A percentile compares a stretch with the other conserved stretches of the same genome.
Conservation (phyloP, 129 eudicot genomes). For the Gnaphalium uliginosum region DNA sequence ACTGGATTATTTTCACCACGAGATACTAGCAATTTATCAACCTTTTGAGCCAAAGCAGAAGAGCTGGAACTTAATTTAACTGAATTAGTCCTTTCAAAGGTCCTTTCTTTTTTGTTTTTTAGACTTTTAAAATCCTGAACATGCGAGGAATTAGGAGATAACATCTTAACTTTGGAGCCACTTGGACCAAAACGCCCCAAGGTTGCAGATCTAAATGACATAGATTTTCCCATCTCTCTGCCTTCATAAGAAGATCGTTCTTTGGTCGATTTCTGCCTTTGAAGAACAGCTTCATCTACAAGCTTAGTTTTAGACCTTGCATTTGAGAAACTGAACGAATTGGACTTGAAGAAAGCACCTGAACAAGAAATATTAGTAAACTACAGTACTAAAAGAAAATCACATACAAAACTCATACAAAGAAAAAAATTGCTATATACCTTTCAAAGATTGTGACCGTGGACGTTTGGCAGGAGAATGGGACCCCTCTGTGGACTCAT, state of each 20-base stretch:
- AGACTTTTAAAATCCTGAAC: conserved; percentile 52
- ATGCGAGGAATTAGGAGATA: conserved; percentile 59
- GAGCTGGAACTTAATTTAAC: conserved; percentile 47
- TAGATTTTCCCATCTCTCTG: conserved; percentile 66
- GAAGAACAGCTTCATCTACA: conserved; percentile 70
- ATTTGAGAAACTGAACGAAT: conserved; percentile 63
- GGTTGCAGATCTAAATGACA: conserved; percentile 62
- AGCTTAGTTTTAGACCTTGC: conserved; percentile 62
- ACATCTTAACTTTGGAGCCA: conserved; percentile 79
- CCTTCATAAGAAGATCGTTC: conserved; percentile 52
- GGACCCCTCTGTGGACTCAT: conserved; percentile 43
- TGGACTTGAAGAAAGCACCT: conserved; percentile 79
- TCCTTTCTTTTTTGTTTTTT: conserved; percentile 57
- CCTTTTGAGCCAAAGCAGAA: conserved; percentile 43
- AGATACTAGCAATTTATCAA: conserved; percentile 43
- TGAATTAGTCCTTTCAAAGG: conserved; percentile 68
- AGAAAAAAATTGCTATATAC: conserved; percentile 21
- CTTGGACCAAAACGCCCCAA: conserved; percentile 43
- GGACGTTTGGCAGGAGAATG: conserved; percentile 47
- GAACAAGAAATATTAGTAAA: conserved; percentile 29
- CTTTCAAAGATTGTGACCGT: conserved; percentile 41
- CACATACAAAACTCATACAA: not conserved
- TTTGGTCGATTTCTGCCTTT: conserved; percentile 56
- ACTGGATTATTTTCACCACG: conserved; percentile 44
- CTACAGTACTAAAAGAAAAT: not conserved